Evolutionary conservation across 495 filamentous ascomycete genomes (phyloP), one percentile per base, ranked within the genome.

Genomic region (Astrothelium subdiscretum): DNA sequence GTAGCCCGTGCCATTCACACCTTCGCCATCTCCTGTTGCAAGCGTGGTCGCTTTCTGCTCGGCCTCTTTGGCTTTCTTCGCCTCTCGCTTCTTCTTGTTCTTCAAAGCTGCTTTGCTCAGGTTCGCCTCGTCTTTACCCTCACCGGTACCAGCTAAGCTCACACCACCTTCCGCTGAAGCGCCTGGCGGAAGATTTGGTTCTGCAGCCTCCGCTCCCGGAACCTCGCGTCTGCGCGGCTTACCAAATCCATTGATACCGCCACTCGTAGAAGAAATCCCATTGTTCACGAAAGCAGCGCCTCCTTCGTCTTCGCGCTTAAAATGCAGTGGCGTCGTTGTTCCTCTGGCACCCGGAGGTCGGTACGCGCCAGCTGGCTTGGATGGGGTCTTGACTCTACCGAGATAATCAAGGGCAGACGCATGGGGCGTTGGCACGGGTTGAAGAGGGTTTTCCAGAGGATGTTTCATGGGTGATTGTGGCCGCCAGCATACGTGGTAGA

Each of bases 71-170:
- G 84, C 83, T 75, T 97, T 97, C 80, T 95, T 96, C 60, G 91
- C 92, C 71, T 95, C 91, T 38, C 92, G 82, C 82, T 98, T 98
- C 83, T 97, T 97, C 85, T 97, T 97, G 78, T 97, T 98, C 79
- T 97, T 96, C 59, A 92, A 75, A 0, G 92, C 94, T 18, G 91
- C 81, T 75, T 92, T 96, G 64, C 88, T 92, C 44, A 95, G 74
- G 65, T 79, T 86, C 63, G 87, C 59, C 22, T 73, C 88, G 58
- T 87, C 80, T 26, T 80, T 83, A 32, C 86, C 84, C 42, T 76
- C 80, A 5, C 31, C 31, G 2, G 77, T 78, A 27, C 77, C 78
- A 20, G 77, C 70, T 38, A 87, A 75, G 60, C 81, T 81, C 44
- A 88, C 85, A 32, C 85, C 85, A n/a, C 85, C 85, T 35, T 85